A percentile compares a stretch with the other conserved stretches of the same genome.
Evolutionary conservation across 2,329 filamentous ascomycete genomes (phyloP).

Genomic region (Exophiala sp.): DNA sequence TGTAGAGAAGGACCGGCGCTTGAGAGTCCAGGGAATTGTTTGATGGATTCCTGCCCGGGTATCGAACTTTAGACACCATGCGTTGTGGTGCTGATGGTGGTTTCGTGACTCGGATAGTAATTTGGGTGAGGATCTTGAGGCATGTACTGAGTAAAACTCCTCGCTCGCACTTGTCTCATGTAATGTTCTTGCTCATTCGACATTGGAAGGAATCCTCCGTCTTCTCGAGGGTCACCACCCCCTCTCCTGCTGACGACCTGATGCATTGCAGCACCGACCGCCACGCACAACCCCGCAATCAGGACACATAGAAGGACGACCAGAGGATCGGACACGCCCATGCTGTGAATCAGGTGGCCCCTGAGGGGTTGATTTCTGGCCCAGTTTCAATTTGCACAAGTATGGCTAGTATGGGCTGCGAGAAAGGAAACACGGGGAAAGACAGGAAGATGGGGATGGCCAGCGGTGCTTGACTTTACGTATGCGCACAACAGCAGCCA

Average conservation of each 20-base stretch:
- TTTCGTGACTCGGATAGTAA: background rate
- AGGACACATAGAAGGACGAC: constrained; percentile 16
- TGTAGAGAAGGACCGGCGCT: background rate
- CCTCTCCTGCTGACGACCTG: constrained; percentile 5
- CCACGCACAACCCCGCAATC: constrained; percentile 13
- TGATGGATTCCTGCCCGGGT: background rate
- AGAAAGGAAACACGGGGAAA: background rate
- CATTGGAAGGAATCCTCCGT: background rate
- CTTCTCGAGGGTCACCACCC: background rate
- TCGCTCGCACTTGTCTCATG: constrained; percentile 15
- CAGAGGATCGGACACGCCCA: constrained; percentile 12
- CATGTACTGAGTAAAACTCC: constrained; percentile 5
- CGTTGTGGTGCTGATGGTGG: constrained; percentile 7
- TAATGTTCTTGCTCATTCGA: constrained; percentile 11
- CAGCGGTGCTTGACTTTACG: background rate
- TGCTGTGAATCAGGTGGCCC: background rate
- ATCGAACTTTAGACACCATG: background rate
- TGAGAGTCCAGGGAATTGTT: background rate
- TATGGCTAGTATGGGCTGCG: background rate
- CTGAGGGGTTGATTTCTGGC: background rate
- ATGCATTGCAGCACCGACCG: constrained; percentile 14
- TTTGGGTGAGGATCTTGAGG: background rate
- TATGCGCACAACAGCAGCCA: background rate
- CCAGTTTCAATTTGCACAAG: background rate
- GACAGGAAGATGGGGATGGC: background rate